Percentiles rank a stretch among this genome's conserved stretches.
These are phyloP conservation scores for Petunia axillaris DNA, from an alignment of 257 asterid genomes.

Conservation along the genomic window DNA sequence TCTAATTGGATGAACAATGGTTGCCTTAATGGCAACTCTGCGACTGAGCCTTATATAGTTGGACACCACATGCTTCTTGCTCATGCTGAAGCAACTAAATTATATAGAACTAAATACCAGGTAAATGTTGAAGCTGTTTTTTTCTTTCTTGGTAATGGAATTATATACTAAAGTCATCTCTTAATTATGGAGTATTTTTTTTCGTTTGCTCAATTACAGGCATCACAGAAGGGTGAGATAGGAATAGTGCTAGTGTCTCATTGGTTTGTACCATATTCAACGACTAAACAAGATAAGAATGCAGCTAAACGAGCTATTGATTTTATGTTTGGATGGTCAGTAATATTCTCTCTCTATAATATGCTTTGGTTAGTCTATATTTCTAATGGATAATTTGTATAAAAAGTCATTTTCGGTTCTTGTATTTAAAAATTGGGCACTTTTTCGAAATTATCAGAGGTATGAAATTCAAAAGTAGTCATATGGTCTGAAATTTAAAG, in stretches of 20 bases:
- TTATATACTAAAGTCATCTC: not conserved
- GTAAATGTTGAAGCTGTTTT: not conserved
- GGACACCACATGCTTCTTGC: slow-evolving; percentile 38
- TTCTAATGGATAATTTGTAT: not conserved
- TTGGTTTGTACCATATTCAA: slow-evolving; percentile 25
- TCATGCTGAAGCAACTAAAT: slow-evolving; percentile 30
- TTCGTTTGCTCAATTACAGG: not conserved
- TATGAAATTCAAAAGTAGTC: too few relatives aligned
- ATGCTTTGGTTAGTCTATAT: not conserved
- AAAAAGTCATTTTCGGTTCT: not conserved
- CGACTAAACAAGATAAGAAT: not conserved
- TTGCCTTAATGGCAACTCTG: slow-evolving; percentile 33
- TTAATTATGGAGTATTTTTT: not conserved
- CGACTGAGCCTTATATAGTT: slow-evolving; percentile 40
- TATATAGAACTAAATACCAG: slow-evolving; percentile 31
- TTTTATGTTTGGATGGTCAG: slow-evolving; percentile 29
- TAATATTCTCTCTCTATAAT: not conserved
- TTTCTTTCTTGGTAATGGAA: not conserved
- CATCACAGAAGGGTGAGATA: slow-evolving; percentile 33
- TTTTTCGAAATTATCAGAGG: too few relatives aligned
- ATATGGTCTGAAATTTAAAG: too few relatives aligned
- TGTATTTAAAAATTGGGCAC: too few relatives aligned
- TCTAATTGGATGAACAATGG: slow-evolving; percentile 27
- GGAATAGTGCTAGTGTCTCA: slow-evolving; percentile 26
- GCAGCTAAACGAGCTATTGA: slow-evolving; percentile 29